Evolutionary conservation across 768 basidiomycete genomes (phyloP), one percentile per base, ranked within the genome.

Genomic region (Auricularia sp.): DNA sequence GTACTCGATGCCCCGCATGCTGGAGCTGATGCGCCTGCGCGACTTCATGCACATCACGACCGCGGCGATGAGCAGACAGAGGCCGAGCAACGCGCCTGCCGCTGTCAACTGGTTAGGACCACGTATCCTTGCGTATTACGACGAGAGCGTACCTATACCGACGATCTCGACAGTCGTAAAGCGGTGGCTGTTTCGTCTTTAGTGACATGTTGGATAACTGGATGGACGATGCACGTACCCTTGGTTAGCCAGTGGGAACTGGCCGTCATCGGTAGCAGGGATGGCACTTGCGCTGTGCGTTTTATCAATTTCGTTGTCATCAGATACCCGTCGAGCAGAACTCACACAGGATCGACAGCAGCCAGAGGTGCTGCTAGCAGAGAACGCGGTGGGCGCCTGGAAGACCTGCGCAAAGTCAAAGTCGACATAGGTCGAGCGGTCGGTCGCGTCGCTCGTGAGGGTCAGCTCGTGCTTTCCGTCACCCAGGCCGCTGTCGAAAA

Each of bases 401-500:
- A 59, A 34, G 73, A 71, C 74, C 11, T 69, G 71, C 29, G 82
- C 73, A 14, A 75, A 73, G 65, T 82, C 81, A 36, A 82, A 62
- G 68, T 83, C 81, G 56, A 82, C 73, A 67, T 78, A 81, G 11
- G 74, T n/a, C 54, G 75, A 1, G 76, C 75, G 36, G 75, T 72
- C 16, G 71, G 72, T 11, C 67, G 47, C 62, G 72, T 67, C 34
- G 74, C 68, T 65, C 75, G 78, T 72, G 39, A 82, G 66, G 1
- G 72, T 74, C 24, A 84, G 64, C 21, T 70, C 74, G 67, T 84
- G 83, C 39, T 72, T 68, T 10, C 75, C 74, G 7, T 75, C 44
- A 35, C 75, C 77, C 21, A 83, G 71, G 63, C 75, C 73, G 66
- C 74, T 77, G 24, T 72, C 71, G 68, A 78, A 82, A 67, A 77